Evolutionary conservation across 2,329 filamentous ascomycete species (phyloP).

Genomic region (Lanzia echinophila): DNA sequence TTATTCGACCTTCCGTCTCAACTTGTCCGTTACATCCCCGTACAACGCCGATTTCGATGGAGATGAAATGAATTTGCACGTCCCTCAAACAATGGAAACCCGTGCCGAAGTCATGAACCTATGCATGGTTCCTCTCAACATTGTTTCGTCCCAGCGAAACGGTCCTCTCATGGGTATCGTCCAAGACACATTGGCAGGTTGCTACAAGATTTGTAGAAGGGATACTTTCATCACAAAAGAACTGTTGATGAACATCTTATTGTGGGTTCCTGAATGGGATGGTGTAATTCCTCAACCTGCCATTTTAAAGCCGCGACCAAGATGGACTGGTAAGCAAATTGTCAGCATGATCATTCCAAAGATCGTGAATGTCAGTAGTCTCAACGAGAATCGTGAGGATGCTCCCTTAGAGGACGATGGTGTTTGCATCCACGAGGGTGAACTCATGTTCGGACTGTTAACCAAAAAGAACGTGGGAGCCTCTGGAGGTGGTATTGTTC

Average conservation of each 20-base stretch:
- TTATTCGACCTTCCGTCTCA: constrained; percentile 96
- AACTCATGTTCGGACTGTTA: constrained; percentile 84
- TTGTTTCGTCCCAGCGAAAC: constrained; percentile 96
- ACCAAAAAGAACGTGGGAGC: constrained; percentile 95
- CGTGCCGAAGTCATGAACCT: constrained; percentile 90
- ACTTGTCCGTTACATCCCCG: constrained; percentile 92
- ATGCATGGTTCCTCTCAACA: constrained; percentile 96
- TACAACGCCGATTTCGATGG: constrained; percentile 99
- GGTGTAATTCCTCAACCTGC: constrained; percentile 87
- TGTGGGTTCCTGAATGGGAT: constrained; percentile 98
- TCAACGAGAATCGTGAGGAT: constrained; percentile 51
- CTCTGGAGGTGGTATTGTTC: constrained; percentile 81
- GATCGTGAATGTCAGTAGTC: constrained; percentile 70
- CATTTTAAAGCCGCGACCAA: constrained; percentile 85
- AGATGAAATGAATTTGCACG: constrained; percentile 99
- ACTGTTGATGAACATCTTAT: constrained; percentile 90
- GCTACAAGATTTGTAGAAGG: constrained; percentile 92
- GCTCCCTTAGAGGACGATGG: constrained; percentile 68
- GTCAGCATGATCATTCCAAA: constrained; percentile 86
- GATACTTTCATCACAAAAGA: constrained; percentile 88
- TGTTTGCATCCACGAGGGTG: constrained; percentile 74
- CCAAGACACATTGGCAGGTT: constrained; percentile 91
- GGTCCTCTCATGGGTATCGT: constrained; percentile 99
- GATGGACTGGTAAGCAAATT: constrained; percentile 98
- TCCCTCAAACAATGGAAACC: constrained; percentile 94